Base-by-base conservation (phyloP, 2,329 filamentous ascomycete genomes). In the Alternaria sp. region DNA sequence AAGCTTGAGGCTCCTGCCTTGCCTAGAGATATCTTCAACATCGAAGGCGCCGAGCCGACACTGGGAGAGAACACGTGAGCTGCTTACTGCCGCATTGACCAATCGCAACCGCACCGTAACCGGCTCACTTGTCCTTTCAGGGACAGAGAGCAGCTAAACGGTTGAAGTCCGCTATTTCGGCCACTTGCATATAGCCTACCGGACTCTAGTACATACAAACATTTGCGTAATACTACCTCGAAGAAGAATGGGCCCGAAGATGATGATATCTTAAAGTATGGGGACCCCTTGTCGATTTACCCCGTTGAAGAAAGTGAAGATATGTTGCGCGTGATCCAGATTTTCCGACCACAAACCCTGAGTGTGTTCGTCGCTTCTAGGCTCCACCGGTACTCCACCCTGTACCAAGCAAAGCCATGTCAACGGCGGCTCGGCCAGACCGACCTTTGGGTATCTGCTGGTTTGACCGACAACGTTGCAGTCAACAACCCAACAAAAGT, bases 1-100 rank as follows among this genome's bases (percentile, higher is more conserved):
- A 72, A 74, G 57, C 69, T 77, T 67, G 71, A 77, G 70, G 68
- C 65, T 72, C 75, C 65, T 36, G 60, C 57, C 51, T 58, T 61
- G 47, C 52, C 59, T 65, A 51, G 52, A 6, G 40, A 63, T 43
- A 40, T 50, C 36, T 40, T 40, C 36, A 40, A 17, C 36, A 6
- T 40, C 30, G 64, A 61, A 44, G 59, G 58, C 40, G 66, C 50
- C 54, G 60, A 70, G 59, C 54, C 46, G 52, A 47, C 49, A 52
- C 59, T 5, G 45, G 59, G 32, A 28, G 36, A 40, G n/a, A 40
- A 40, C 15, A 17, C 36, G n/a, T 40, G 36, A 40, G 36, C 36
- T 40, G 36, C n/a, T 40, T 40, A 17, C 36, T 17, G 36, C 36
- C 32, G 36, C n/a, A 40, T 17, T 40, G 36, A 11, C 36, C 36